Percentiles rank a stretch among this genome's conserved stretches.
These are phyloP conservation scores for Fraxinus americana DNA, from an alignment of 257 asterid species.

Conservation along the genomic window DNA sequence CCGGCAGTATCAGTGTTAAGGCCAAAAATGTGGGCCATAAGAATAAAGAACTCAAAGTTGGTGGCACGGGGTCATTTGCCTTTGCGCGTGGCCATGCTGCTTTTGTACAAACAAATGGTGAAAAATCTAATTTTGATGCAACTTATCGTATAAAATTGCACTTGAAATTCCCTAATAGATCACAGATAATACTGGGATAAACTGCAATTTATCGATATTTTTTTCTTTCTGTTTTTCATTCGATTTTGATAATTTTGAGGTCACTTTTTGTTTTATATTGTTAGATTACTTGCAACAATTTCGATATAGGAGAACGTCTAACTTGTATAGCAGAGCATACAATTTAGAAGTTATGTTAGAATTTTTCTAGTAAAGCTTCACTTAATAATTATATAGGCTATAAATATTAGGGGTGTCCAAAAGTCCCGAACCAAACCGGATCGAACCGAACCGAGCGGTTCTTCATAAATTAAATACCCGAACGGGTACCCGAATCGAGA, in stretches of 20 bases:
- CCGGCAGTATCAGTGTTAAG: slow-evolving; percentile 64
- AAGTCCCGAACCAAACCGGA: too few species aligned
- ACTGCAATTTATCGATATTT: background rate
- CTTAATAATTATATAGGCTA: too few species aligned
- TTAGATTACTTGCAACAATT: background rate
- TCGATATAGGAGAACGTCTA: background rate
- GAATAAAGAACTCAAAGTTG: slow-evolving; percentile 50
- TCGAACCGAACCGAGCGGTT: too few species aligned
- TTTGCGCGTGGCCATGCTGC: slow-evolving; percentile 81
- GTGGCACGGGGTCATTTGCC: slow-evolving; percentile 87
- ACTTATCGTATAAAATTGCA: slow-evolving; percentile 61
- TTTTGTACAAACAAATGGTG: slow-evolving; percentile 44
- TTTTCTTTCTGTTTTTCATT: background rate
- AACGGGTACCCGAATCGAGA: too few species aligned
- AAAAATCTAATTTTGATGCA: slow-evolving; percentile 36
- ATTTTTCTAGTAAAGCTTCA: too few species aligned
- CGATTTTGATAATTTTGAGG: slow-evolving; percentile 1
- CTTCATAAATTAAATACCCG: too few species aligned
- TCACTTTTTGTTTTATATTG: background rate
- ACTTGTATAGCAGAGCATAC: slow-evolving; percentile 2
- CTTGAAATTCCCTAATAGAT: slow-evolving; percentile 54
- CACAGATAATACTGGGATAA: slow-evolving; percentile 47
- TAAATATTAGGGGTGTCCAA: too few species aligned
- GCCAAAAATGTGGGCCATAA: slow-evolving; percentile 55
- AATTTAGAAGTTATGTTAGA: background rate